A percentile compares a stretch with the other conserved stretches of the same genome.
phyloP scores from a whole-genome alignment of 2,329 filamentous ascomycete genomes.

The Fusarium sp. region DNA sequence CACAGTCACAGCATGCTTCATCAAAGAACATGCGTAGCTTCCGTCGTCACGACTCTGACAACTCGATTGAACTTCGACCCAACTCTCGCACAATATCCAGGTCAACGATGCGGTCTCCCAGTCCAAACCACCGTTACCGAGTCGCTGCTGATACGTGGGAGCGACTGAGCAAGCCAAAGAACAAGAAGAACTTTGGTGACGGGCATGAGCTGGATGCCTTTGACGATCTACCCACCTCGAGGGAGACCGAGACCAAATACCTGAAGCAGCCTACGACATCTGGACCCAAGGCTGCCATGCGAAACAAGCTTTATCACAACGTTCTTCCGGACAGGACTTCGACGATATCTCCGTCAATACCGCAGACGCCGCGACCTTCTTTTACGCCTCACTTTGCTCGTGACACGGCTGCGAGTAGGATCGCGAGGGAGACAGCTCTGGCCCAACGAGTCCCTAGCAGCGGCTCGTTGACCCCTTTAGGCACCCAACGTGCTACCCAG shows the following conservation, averaged over 20 bases:
- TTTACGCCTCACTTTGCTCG: conserved; percentile 72
- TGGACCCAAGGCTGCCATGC: conserved; percentile 72
- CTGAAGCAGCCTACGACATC: conserved; percentile 81
- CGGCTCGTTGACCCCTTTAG: conserved; percentile 66
- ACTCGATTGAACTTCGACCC: conserved; percentile 68
- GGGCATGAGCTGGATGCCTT: conserved; percentile 93
- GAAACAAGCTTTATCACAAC: conserved; percentile 69
- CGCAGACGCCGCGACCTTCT: conserved; percentile 67
- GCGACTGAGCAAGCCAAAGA: conserved; percentile 77
- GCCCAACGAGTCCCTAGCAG: conserved; percentile 69
- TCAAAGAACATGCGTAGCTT: conserved; percentile 78
- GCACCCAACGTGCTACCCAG: conserved; percentile 66
- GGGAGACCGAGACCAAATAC: conserved; percentile 82
- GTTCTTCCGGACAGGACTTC: conserved; percentile 65
- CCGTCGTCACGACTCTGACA: conserved; percentile 86
- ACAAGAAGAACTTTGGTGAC: conserved; percentile 78
- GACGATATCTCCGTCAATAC: conserved; percentile 65
- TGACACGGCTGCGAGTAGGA: conserved; percentile 74
- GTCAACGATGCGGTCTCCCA: conserved; percentile 70
- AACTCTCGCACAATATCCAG: conserved; percentile 69
- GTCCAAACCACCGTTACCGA: conserved; percentile 61
- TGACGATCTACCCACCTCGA: conserved; percentile 93
- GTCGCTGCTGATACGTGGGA: conserved; percentile 67
- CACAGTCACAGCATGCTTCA: conserved; percentile 82
- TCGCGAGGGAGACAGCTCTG: conserved; percentile 71